phyloP scores from a whole-genome alignment of 2,329 filamentous ascomycete species.

The Neofusicoccum parvum region DNA sequence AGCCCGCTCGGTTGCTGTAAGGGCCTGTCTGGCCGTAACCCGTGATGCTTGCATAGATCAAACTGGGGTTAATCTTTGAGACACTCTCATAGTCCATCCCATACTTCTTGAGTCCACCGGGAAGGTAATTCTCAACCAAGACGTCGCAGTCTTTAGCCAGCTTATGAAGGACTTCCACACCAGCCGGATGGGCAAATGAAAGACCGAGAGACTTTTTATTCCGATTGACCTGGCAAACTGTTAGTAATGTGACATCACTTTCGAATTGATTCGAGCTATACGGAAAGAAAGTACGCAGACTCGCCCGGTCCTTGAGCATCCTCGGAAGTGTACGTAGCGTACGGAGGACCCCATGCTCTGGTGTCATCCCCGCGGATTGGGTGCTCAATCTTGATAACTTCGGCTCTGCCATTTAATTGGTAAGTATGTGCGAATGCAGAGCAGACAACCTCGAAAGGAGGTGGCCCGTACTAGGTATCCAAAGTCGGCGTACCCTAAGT shows the following conservation, averaged over 20 bases:
- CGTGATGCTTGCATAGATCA: constrained; percentile 96
- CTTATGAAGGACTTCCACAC: constrained; percentile 83
- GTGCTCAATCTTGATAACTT: constrained; percentile 97
- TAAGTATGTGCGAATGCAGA: constrained; percentile 25
- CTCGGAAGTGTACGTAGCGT: constrained; percentile 72
- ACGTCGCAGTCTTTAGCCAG: constrained; percentile 86
- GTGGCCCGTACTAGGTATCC: constrained; percentile 36
- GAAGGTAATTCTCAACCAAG: constrained; percentile 95
- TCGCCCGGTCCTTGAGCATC: constrained; percentile 73
- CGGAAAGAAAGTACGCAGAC: constrained; percentile 90
- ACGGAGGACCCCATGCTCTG: constrained; percentile 93
- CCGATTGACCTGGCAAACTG: constrained; percentile 71
- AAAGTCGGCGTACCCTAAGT: constrained; percentile 73
- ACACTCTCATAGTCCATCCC: constrained; percentile 84
- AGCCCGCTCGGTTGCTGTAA: constrained; percentile 83
- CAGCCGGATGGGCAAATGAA: constrained; percentile 83
- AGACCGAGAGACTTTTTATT: constrained; percentile 95
- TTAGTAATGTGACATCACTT: constrained; percentile 4
- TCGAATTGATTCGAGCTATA: constrained; percentile 46
- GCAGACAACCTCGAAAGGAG: constrained; percentile 32
- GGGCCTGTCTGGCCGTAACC: constrained; percentile 96
- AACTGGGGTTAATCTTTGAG: constrained; percentile 74
- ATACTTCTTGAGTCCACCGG: constrained; percentile 87
- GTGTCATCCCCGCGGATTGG: constrained; percentile 90
- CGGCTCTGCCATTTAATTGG: constrained; percentile 62